Conservation (phyloP, 139 green algal genomes). For the Picochlorum costavermella region DNA sequence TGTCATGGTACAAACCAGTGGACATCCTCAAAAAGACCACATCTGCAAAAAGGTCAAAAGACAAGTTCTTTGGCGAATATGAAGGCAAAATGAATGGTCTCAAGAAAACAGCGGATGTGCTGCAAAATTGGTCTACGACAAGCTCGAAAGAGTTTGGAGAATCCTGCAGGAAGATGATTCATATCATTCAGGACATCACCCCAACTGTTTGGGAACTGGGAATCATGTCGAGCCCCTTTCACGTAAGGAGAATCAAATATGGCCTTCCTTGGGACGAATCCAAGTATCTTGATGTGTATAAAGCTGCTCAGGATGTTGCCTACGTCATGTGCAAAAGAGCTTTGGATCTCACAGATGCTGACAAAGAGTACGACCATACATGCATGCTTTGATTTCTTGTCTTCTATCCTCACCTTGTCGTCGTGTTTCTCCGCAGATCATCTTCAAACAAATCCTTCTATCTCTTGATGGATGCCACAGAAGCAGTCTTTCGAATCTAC, state of each 20-base stretch:
- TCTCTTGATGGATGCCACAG: not conserved
- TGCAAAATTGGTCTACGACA: not conserved
- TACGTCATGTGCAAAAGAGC: not conserved
- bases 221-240: not conserved
- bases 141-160: not conserved
- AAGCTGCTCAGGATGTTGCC: not conserved
- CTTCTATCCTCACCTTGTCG: no score
- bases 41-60: not conserved
- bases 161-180: not conserved
- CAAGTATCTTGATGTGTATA: constrained; percentile 3
- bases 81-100: not conserved
- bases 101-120: not conserved
- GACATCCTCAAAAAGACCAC: not conserved
- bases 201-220: not conserved
- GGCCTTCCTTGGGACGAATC: not conserved
- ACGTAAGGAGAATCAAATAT: not conserved
- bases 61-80: not conserved
- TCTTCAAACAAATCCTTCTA: not conserved
- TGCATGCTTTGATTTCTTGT: no score
- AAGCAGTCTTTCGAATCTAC: constrained; percentile 3
- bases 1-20: not conserved
- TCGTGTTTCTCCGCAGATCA: not conserved
- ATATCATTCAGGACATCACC: not conserved
- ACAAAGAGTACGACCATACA: not conserved
- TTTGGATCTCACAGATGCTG: not conserved